phyloP scores from a whole-genome alignment of 257 asterid species.

The Voacanga thouarsii region DNA sequence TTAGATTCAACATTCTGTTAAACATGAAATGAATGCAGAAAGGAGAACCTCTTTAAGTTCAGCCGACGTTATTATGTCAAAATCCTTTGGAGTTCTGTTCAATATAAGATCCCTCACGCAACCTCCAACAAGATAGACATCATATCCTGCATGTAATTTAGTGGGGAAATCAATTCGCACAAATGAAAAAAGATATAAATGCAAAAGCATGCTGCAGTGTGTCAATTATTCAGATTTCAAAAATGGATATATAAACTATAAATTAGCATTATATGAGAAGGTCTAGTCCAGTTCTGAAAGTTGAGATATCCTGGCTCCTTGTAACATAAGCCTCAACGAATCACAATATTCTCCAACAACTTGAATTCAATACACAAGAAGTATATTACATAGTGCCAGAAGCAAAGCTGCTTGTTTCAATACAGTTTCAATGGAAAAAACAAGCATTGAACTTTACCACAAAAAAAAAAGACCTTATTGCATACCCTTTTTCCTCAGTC shows the following conservation, averaged over 20 bases:
- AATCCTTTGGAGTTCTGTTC: constrained; percentile 31
- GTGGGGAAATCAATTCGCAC: neutral
- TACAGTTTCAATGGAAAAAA: neutral
- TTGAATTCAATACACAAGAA: neutral
- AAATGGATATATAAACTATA: neutral
- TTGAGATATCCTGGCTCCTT: neutral
- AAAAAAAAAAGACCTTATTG: neutral
- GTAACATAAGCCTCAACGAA: neutral
- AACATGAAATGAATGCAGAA: neutral
- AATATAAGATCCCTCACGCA: constrained; percentile 35
- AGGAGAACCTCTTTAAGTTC: constrained; percentile 30
- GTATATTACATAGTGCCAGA: neutral
- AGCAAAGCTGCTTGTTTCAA: neutral
- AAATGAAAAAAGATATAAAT: neutral
- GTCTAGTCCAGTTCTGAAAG: neutral
- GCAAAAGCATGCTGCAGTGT: neutral
- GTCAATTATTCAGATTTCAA: neutral
- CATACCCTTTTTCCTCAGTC: constrained; percentile 29
- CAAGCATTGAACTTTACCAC: neutral
- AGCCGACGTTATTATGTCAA: constrained; percentile 32
- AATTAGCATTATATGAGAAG: neutral
- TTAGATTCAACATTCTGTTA: too few relatives aligned
- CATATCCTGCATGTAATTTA: constrained; percentile 20
- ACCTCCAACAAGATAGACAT: constrained; percentile 35
- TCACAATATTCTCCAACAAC: neutral